Base-by-base conservation (phyloP, 1,284 basidiomycete species). In the Crepidotus sp. region DNA sequence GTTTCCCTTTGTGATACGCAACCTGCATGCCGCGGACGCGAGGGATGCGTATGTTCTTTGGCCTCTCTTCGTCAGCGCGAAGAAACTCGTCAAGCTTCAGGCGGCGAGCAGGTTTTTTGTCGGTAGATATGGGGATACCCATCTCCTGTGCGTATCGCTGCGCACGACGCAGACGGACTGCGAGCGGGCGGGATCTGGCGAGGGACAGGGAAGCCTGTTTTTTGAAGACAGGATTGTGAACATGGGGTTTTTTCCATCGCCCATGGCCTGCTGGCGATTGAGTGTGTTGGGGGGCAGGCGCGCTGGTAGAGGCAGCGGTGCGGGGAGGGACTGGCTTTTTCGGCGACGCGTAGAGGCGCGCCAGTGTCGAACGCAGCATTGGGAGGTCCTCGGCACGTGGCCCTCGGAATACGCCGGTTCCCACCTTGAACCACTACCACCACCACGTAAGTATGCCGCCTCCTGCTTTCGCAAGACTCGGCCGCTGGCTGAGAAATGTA, bases 161-260 rank as follows among this genome's bases (percentile, higher is more conserved):
- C 37, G 70, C 66, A 44, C 82, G 77, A 40, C 83, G 78, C n/a
- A 74, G 66, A 42, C 80, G 78, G 33, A 86, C 82, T 25, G 81
- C 80, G 31, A 76, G 70, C 2, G 83, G 83, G 0, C 81, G 74
- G 0, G 83, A 85, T 5, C 74, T 69, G 18, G 77, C 80, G 33
- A 80, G 68, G 4, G 83, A 81, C 17, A 36, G 61, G 61, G 0
- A 70, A 69, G 10, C 80, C 77, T 19, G 65, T 60, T 17, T 67
- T 57, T 22, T 63, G 61, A 22, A 68, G 26, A 22, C 37, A 4
- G 50, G 50, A 29, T 52, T 52, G 33, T 52, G 50, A 6, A 52
- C 40, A 14, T 52, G 50, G 3, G 50, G 50, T 30, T 21, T 37
- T 19, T 11, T 33, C 39, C 40, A 48, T 26, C 43, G 46, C 13